Conservation (phyloP, 192 early-diverging fungal species). For the Endogone sp. region DNA sequence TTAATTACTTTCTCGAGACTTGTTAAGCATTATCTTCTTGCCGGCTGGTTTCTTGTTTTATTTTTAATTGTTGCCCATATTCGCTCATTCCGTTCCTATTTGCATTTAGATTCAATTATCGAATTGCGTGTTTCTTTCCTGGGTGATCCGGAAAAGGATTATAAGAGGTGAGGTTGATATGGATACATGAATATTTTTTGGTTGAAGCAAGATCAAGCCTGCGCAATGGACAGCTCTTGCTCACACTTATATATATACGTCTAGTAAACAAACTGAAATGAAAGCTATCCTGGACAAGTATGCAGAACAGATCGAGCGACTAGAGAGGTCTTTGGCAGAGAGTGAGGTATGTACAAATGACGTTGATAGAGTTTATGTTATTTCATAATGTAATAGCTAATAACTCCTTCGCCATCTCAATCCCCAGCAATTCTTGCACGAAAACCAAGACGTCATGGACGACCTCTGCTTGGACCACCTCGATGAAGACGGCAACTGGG, state of each 20-base stretch:
- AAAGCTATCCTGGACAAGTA: not conserved
- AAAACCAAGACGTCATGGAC: not conserved
- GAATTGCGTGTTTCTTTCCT: not conserved
- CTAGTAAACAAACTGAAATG: not conserved
- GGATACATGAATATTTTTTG: too few relatives aligned
- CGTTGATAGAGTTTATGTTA: not conserved
- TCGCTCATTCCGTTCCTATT: not conserved
- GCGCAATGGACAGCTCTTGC: not conserved
- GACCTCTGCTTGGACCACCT: not conserved
- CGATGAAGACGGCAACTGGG: not conserved
- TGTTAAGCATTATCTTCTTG: not conserved
- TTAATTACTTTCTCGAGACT: not conserved
- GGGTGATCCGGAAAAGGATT: not conserved
- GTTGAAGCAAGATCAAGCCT: too few relatives aligned
- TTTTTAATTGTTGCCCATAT: too few relatives aligned
- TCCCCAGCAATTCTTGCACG: not conserved
- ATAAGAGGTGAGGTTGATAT: not conserved
- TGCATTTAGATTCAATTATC: not conserved
- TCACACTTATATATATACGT: not conserved
- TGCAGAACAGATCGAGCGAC: not conserved
- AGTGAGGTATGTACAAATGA: not conserved
- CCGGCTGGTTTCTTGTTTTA: not conserved
- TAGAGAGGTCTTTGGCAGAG: not conserved
- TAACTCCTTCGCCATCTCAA: not conserved
- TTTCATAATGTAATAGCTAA: not conserved